Percentiles rank a stretch among this genome's conserved stretches.
These are phyloP conservation scores for Cochlearia excelsa DNA, from an alignment of 345 rosid species.

Conservation along the genomic window DNA sequence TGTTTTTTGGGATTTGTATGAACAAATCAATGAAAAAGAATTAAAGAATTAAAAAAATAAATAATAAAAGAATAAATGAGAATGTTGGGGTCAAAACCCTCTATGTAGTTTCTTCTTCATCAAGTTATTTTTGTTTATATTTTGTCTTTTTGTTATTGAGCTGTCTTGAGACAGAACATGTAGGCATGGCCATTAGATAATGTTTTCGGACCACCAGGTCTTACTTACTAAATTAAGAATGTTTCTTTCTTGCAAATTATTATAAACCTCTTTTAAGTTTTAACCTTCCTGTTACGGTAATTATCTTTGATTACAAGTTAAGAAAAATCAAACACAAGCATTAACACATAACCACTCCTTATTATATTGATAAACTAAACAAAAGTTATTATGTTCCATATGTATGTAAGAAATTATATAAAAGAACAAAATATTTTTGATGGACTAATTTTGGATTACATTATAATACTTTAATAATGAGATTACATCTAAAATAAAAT, in stretches of 20 bases:
- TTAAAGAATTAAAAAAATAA: too few species aligned
- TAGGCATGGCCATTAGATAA: background rate
- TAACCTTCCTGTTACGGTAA: background rate
- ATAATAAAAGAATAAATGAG: too few species aligned
- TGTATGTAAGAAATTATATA: too few species aligned
- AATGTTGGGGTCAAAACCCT: conserved; percentile 18
- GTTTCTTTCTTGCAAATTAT: conserved; percentile 15
- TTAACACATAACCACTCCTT: too few species aligned
- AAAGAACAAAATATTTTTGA: too few species aligned
- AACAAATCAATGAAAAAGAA: too few species aligned
- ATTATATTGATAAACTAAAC: too few species aligned
- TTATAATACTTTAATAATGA: background rate
- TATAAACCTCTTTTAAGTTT: conserved; percentile 5
- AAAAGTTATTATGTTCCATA: too few species aligned
- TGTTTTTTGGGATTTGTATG: too few species aligned
- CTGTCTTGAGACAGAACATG: conserved; percentile 31
- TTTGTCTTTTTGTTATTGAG: background rate
- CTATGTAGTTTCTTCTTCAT: conserved; percentile 24
- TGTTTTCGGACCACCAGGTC: conserved; percentile 7
- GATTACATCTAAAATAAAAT: background rate
- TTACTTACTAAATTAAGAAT: conserved; percentile 18
- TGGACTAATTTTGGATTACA: background rate
- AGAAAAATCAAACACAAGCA: too few species aligned
- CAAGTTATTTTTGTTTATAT: conserved; percentile 2
- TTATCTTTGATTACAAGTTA: too few species aligned